Conservation (phyloP, 108 stramenopile genomes). For the Discostella pseudostelligera region DNA sequence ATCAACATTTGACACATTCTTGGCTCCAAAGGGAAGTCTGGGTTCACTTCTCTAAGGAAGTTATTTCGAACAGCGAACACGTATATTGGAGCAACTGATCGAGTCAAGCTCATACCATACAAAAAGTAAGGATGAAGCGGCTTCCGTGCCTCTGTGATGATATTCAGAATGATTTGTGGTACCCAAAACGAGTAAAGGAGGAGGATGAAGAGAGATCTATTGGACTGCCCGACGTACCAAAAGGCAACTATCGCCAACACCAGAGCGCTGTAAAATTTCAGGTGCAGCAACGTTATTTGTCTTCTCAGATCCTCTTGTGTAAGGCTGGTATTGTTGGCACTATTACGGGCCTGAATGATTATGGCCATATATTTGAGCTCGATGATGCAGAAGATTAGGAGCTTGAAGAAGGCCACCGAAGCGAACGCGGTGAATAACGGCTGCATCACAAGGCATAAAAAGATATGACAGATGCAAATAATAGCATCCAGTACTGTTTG, state of each 20-base stretch:
- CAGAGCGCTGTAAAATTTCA: constrained; percentile 87
- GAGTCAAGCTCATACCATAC: constrained; percentile 83
- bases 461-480: constrained; percentile 85
- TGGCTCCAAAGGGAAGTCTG: constrained; percentile 61
- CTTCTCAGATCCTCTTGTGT: constrained; percentile 68
- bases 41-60: constrained; percentile 84
- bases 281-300: constrained; percentile 80
- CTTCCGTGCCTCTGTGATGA: constrained; percentile 74
- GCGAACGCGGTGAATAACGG: constrained; percentile 88
- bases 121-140: constrained; percentile 85
- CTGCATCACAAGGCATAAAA: constrained; percentile 82
- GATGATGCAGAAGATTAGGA: constrained; percentile 92
- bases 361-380: constrained; percentile 95
- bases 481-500: constrained; percentile 92
- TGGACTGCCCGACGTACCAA: constrained; percentile 62
- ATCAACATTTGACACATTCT: constrained; percentile 70
- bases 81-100: constrained; percentile 89
- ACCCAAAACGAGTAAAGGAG: constrained; percentile 94
- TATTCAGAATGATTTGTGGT: constrained; percentile 91
- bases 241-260: constrained; percentile 65
- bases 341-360: constrained; percentile 82
- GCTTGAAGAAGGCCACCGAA: constrained; percentile 92
- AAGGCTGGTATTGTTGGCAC: constrained; percentile 55
- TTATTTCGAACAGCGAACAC: constrained; percentile 83
- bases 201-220: constrained; percentile 64